Percentiles rank a stretch among this genome's conserved stretches.
Conservation (phyloP, 805 yeast genomes). For the Candida pini region DNA sequence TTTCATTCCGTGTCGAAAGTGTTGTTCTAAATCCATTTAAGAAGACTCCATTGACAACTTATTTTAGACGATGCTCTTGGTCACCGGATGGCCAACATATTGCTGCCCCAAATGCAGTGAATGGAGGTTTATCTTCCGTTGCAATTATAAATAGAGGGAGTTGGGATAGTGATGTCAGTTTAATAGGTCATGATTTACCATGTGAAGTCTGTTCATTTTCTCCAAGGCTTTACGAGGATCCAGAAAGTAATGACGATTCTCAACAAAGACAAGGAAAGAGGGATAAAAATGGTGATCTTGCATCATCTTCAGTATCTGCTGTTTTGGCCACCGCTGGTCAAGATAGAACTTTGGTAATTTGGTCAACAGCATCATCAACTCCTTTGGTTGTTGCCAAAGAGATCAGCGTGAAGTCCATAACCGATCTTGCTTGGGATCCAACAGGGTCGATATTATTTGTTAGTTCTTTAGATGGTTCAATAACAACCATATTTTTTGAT, state of each 20-base stretch:
- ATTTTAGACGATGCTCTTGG: conserved; percentile 83
- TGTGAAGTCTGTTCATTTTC: conserved; percentile 76
- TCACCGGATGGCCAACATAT: conserved; percentile 86
- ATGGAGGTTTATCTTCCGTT: conserved; percentile 74
- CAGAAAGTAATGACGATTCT: background rate
- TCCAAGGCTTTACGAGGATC: conserved; percentile 53
- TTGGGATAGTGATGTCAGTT: conserved; percentile 71
- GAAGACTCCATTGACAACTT: conserved; percentile 87
- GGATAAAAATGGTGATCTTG: conserved; percentile 18
- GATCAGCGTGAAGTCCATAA: conserved; percentile 68
- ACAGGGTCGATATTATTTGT: conserved; percentile 69
- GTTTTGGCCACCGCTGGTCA: conserved; percentile 95
- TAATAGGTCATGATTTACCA: conserved; percentile 81
- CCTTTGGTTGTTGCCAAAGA: conserved; percentile 81
- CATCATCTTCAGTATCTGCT: conserved; percentile 39
- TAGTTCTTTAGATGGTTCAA: conserved; percentile 80
- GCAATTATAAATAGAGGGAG: conserved; percentile 70
- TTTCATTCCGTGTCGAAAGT: conserved; percentile 82
- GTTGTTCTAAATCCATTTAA: conserved; percentile 79
- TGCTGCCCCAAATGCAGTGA: conserved; percentile 81
- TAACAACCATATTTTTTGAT: conserved; percentile 63
- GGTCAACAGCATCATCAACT: conserved; percentile 74
- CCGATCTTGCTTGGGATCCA: conserved; percentile 87
- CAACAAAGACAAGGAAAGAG: conserved; percentile 3
- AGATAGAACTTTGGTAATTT: conserved; percentile 79